Evolutionary conservation across 148 eudicot species (phyloP).

Genomic region (Salicornia ramosissima): DNA sequence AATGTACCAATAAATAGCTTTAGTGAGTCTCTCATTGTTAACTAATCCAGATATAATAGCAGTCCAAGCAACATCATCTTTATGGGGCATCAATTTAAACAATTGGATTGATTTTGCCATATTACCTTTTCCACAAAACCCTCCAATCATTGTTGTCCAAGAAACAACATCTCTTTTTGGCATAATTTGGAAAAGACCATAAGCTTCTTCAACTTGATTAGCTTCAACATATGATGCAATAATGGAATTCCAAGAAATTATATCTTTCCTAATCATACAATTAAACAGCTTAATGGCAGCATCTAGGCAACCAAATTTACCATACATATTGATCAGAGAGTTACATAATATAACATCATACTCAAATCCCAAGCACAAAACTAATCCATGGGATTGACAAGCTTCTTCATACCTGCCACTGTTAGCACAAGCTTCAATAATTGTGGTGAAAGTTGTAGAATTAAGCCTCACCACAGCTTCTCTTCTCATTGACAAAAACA

Average conservation of each 20-base stretch:
- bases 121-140: conserved; percentile 41
- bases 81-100: conserved; percentile 43
- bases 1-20: conserved; percentile 46
- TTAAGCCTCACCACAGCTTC: conserved; percentile 29
- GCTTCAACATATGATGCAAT: conserved; percentile 42
- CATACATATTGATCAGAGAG: conserved; percentile 53
- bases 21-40: conserved; percentile 34
- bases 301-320: conserved; percentile 39
- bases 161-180: conserved; percentile 46
- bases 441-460: conserved; percentile 37
- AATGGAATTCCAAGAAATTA: conserved; percentile 47
- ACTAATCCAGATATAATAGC: conserved; percentile 58
- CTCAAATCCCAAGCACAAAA: conserved; percentile 41
- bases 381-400: conserved; percentile 52
- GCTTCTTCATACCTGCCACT: conserved; percentile 39
- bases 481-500: conserved; percentile 48
- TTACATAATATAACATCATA: conserved; percentile 46
- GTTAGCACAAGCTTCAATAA: conserved; percentile 53
- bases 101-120: conserved; percentile 34
- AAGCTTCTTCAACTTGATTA: conserved; percentile 36
- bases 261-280: conserved; percentile 36
- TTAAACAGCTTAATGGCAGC: conserved; percentile 37
- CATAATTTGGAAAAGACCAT: conserved; percentile 34
- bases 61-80: conserved; percentile 65
- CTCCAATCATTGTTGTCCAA: conserved; percentile 62